Conservation (phyloP, 78 protist genomes). For the Protostelium mycophagum region DNA sequence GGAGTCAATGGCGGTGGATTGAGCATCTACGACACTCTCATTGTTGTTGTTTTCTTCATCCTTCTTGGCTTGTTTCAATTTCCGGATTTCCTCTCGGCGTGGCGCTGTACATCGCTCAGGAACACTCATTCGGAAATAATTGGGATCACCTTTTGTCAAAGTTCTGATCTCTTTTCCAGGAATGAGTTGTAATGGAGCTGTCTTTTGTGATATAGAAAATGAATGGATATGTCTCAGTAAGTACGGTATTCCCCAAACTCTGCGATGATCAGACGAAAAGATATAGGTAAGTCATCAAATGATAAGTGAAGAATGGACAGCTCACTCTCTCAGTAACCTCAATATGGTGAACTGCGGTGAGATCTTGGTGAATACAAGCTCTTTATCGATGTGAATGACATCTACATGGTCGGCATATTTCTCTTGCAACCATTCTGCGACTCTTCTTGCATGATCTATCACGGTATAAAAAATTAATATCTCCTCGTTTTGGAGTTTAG, state of each 20-base stretch:
- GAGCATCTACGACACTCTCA: no score
- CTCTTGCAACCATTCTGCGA: not conserved
- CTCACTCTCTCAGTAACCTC: not conserved
- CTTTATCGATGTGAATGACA: not conserved
- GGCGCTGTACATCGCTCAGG: no score
- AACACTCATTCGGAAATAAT: no score
- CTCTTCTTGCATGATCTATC: not conserved
- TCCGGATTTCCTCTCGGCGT: not conserved
- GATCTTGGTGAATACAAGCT: not conserved
- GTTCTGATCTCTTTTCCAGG: not conserved
- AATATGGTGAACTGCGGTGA: not conserved
- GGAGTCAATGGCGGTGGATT: no score
- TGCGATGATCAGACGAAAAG: no score
- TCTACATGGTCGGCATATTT: not conserved
- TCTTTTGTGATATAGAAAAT: no score
- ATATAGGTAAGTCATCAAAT: not conserved
- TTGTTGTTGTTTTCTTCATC: not conserved
- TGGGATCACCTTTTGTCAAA: not conserved
- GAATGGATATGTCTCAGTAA: not conserved
- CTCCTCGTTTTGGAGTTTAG: not conserved
- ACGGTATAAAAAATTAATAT: not conserved
- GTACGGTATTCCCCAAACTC: not conserved
- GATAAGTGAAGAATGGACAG: not conserved
- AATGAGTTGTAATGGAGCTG: not conserved
- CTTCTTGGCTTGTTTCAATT: not conserved